Base-by-base conservation (phyloP, 208 protist genomes). In the Acanthamoeba sp. region DNA sequence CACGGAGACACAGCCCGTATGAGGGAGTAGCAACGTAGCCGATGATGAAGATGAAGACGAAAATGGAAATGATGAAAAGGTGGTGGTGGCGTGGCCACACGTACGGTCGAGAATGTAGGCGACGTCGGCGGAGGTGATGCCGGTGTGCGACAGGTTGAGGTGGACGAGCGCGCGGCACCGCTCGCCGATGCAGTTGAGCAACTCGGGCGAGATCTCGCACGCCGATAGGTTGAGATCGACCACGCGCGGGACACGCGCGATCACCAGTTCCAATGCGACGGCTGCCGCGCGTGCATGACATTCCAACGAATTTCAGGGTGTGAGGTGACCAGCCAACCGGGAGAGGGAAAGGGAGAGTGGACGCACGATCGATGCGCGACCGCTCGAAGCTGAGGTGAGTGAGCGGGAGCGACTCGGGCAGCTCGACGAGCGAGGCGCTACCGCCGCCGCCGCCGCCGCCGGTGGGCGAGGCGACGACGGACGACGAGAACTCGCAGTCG, bases 401-500 rank as follows among this genome's bases (percentile, higher is more conserved):
- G 16, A 73, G 64, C 64, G 64, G 64, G n/a, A 73, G 64, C 7
- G 64, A 9, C 4, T 32, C 64, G 64, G 64, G 64, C 27, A 73
- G 64, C 2, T 73, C 64, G 27, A 18, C 64, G 22, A 40, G 64
- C 9, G 55, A 59, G n/a, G n/a, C n/a, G n/a, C n/a, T n/a, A n/a
- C n/a, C n/a, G n/a, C n/a, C n/a, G n/a, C n/a, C n/a, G n/a, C n/a
- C n/a, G n/a, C n/a, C n/a, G n/a, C 42, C 42, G 42, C 6, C 42
- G 6, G 42, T 48, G 42, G 42, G 6, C n/a, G n/a, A 48, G 42
- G 6, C 42, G 34, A 36, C 2, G 27, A 36, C 32, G 10, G 34
- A 73, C 64, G 64, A 73, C 27, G 64, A 73, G 27, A 73, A 73
- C 64, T 73, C 64, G 64, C 64, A 73, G 16, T 73, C 64, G 64